phyloP scores from a whole-genome alignment of 2,329 filamentous ascomycete genomes.

The Leptographium lundbergii region DNA sequence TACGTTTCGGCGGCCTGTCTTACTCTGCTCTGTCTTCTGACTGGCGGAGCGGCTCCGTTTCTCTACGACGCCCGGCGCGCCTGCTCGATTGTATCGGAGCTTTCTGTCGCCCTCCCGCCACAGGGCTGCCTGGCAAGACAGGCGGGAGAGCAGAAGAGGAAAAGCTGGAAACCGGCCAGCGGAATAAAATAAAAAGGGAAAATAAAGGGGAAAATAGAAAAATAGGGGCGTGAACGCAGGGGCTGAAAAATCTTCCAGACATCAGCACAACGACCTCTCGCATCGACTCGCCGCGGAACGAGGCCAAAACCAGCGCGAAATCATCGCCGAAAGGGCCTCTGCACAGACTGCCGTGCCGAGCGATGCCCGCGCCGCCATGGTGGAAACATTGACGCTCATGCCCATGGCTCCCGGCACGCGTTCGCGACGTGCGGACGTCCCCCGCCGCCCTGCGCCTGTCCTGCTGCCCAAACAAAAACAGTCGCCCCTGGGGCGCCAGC shows the following conservation, averaged over 20 bases:
- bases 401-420: conserved; percentile 14
- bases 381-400: conserved; percentile 10
- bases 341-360: background rate
- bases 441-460: conserved; percentile 7
- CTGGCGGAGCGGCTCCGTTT: background rate
- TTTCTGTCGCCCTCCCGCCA: background rate
- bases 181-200: background rate
- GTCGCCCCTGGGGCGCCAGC: background rate
- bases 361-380: conserved; percentile 7
- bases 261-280: background rate
- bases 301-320: no score
- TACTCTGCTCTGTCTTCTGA: background rate
- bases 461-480: conserved; percentile 11
- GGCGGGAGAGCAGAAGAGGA: background rate
- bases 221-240: background rate
- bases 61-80: background rate
- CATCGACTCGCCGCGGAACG: background rate
- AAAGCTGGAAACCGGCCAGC: background rate
- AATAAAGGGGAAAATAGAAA: background rate
- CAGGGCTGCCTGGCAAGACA: background rate
- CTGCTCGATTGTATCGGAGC: background rate
- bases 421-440: conserved; percentile 13
- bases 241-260: background rate
- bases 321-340: background rate
- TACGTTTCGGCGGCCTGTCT: background rate